Percentiles rank a stretch among this genome's conserved stretches.
Evolutionary conservation across 352 stramenopile genomes (phyloP).

Genomic region (Phytophthora crassamura): DNA sequence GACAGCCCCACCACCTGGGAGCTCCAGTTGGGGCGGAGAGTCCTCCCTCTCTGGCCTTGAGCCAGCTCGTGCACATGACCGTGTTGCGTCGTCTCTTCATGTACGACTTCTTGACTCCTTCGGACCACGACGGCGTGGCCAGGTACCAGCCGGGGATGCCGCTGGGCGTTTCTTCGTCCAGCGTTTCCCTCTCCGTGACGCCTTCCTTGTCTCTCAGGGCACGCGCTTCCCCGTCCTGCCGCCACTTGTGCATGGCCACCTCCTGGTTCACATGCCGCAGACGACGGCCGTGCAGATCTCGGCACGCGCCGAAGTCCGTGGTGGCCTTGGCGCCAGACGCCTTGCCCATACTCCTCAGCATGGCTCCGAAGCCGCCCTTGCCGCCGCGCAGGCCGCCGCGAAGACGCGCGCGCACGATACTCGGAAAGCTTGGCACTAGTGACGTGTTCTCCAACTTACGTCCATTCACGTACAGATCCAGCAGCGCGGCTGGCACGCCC

Average conservation of each 20-base stretch:
- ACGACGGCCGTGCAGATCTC: constrained; percentile 79
- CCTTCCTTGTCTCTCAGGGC: constrained; percentile 54
- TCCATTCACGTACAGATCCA: constrained; percentile 74
- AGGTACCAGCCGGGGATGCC: constrained; percentile 88
- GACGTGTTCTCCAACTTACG: constrained; percentile 35
- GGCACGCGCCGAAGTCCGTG: constrained; percentile 82
- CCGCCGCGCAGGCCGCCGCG: constrained; percentile 72
- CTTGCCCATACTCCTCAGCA: constrained; percentile 85
- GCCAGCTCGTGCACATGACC: constrained; percentile 75
- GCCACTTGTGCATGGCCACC: constrained; percentile 86
- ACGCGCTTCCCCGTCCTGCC: constrained; percentile 58
- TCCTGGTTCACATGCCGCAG: constrained; percentile 90
- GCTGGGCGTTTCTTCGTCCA: constrained; percentile 84
- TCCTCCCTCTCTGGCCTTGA: constrained; percentile 61
- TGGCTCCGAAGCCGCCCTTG: constrained; percentile 87
- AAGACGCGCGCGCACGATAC: constrained; percentile 68
- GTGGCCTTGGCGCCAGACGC: constrained; percentile 70
- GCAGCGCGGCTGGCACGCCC: constrained; percentile 47
- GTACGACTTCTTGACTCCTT: constrained; percentile 84
- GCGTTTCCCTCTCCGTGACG: constrained; percentile 66
- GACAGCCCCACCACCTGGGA: constrained; percentile 84
- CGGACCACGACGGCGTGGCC: constrained; percentile 81
- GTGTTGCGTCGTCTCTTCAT: constrained; percentile 89
- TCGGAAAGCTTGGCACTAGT: constrained; percentile 54
- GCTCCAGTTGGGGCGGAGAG: constrained; percentile 48